Percentiles rank a stretch among this genome's conserved stretches.
Conservation (phyloP, 2,329 filamentous ascomycete species). For the Periconia sp. region DNA sequence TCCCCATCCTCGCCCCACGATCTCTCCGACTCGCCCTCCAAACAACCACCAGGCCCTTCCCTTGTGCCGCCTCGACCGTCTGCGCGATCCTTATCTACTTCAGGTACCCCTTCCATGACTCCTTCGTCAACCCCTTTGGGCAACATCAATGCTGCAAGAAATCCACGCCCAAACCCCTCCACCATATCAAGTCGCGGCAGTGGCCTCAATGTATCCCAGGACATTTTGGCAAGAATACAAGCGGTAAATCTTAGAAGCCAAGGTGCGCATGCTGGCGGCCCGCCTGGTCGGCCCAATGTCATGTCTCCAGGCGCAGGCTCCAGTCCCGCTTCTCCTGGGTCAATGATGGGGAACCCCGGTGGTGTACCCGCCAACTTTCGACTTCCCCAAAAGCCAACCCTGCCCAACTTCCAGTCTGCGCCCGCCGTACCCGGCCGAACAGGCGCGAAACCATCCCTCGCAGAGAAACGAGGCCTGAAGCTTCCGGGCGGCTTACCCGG, state of each 20-base stretch:
- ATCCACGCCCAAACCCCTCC: conserved; percentile 49
- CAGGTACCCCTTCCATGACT: conserved; percentile 62
- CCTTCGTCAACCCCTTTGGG: conserved; percentile 83
- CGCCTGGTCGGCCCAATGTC: conserved; percentile 28
- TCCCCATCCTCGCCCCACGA: conserved; percentile 33
- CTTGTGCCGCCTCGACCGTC: conserved; percentile 52
- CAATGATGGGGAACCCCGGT: conserved; percentile 31
- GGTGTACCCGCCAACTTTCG: conserved; percentile 49
- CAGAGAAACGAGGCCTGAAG: conserved; percentile 66
- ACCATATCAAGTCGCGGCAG: conserved; percentile 51
- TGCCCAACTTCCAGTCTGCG: conserved; percentile 50
- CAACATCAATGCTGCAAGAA: conserved; percentile 68
- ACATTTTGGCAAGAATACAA: conserved; percentile 70
- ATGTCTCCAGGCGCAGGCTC: conserved; percentile 24
- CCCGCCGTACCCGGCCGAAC: conserved; percentile 51
- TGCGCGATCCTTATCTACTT: conserved; percentile 62
- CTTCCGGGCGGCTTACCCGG: conserved; percentile 55
- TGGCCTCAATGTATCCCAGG: conserved; percentile 57
- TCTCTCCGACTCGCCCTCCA: conserved; percentile 22
- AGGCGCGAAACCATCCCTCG: conserved; percentile 61
- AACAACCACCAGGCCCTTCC: conserved; percentile 22
- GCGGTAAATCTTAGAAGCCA: conserved; percentile 68
- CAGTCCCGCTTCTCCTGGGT: conserved; percentile 26
- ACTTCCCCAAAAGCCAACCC: conserved; percentile 45
- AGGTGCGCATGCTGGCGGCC: conserved; percentile 51